Evolutionary conservation across 768 basidiomycete species (phyloP), one percentile per base, ranked within the genome.

Genomic region (Trichaptum fuscoviolaceum): DNA sequence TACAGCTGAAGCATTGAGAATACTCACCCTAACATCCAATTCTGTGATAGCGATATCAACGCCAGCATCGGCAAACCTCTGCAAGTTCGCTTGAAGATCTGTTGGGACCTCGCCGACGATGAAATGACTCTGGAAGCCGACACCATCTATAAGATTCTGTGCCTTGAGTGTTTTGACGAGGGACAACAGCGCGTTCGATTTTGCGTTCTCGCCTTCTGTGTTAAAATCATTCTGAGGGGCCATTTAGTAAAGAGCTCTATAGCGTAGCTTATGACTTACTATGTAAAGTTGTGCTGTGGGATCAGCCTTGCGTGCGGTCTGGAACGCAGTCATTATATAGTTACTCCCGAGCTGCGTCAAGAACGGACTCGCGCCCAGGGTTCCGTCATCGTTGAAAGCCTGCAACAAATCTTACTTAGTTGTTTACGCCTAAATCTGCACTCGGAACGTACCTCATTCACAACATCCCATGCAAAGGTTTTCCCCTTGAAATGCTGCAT

Each of bases 1-100:
- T 35, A 0, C n/a, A 57, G 20, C 52, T 4, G 23, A 17, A 18
- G 24, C 9, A n/a, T 20, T 20, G 30, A 36, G 8, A 8, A 58
- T 27, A 35, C 2, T 52, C 2, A 58, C 26, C 63, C 87, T 80
- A 70, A 85, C 85, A 71, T 90, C 88, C 62, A 90, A 81, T 71
- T 89, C 88, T 2, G 88, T 90, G 69, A 89, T 83, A 10, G 87
- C 87, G 24, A 89, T 84, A 69, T 89, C 88, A 58, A 90, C 77
- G 4, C 89, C 87, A 25, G 88, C 82, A 12, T 81, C 81, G 17
- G 84, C 81, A 71, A 89, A 84, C 63, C 81, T 77, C 67, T 82
- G 72, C 65, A 88, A 75, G 67, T 85, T 84, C 2, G 78, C 73
- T 65, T 82, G 76, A 63, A 89, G 73, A 23, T 70, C 67, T 1